Conservation (phyloP, 2,329 filamentous ascomycete genomes). For the Penicillium sp. region DNA sequence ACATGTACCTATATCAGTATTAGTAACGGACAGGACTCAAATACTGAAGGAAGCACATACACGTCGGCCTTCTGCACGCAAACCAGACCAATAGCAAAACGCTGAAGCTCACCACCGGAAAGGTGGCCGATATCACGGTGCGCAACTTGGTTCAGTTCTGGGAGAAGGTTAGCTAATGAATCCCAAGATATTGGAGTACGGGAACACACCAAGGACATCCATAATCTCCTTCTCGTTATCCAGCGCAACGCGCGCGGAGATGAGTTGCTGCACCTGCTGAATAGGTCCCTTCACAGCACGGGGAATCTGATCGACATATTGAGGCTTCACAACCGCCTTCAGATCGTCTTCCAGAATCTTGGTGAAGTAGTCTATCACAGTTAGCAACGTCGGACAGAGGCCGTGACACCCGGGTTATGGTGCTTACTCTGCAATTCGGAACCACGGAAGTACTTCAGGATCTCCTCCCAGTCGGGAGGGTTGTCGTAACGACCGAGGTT, state of each 20-base stretch:
- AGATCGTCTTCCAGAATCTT: conserved; percentile 96
- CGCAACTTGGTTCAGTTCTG: conserved; percentile 81
- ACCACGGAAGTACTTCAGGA: conserved; percentile 95
- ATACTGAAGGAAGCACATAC: conserved; percentile 42
- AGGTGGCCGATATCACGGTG: conserved; percentile 87
- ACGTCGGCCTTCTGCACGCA: conserved; percentile 95
- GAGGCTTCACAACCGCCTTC: conserved; percentile 97
- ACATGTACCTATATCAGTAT: conserved; percentile 73
- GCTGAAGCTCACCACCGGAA: conserved; percentile 96
- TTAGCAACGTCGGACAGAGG: conserved; percentile 1
- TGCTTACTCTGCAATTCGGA: conserved; percentile 89
- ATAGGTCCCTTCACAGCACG: conserved; percentile 80
- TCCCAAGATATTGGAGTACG: not conserved
- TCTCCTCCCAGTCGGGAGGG: conserved; percentile 98
- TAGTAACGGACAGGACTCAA: conserved; percentile 5
- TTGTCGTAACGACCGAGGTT: conserved; percentile 94
- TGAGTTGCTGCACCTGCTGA: conserved; percentile 74
- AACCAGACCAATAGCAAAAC: conserved; percentile 94
- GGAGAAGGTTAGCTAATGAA: conserved; percentile 15
- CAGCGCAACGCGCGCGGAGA: conserved; percentile 72
- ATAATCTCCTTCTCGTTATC: conserved; percentile 79
- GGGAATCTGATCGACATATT: conserved; percentile 98
- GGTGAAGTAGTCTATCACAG: conserved; percentile 82
- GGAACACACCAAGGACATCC: conserved; percentile 64
- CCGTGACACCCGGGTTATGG: not conserved